Evolutionary conservation across 768 basidiomycete species (phyloP).

Genomic region (Daedaleopsis nitida): DNA sequence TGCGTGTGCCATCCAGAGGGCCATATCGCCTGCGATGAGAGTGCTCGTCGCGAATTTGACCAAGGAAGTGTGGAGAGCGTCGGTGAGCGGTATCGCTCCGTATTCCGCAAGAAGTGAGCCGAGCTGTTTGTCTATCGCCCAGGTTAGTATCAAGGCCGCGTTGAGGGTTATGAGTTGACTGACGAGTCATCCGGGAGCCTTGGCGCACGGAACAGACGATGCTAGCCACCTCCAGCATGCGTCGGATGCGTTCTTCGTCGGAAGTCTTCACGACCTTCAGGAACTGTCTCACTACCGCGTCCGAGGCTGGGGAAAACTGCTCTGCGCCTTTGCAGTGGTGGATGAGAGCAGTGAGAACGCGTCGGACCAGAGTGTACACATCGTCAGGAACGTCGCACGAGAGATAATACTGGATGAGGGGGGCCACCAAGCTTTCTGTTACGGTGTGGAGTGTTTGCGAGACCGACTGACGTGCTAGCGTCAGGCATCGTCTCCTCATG

Average conservation of each 20-base stretch:
- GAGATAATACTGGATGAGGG: constrained; percentile 60
- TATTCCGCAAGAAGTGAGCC: constrained; percentile 37
- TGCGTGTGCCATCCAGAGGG: constrained; percentile 43
- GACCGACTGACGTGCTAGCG: constrained; percentile 50
- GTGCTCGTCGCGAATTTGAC: constrained; percentile 37
- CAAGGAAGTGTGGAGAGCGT: constrained; percentile 33
- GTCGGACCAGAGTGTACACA: constrained; percentile 61
- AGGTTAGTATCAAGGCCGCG: background rate
- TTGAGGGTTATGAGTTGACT: constrained; percentile 26
- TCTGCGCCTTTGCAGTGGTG: constrained; percentile 80
- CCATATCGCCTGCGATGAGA: constrained; percentile 45
- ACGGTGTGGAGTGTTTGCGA: constrained; percentile 82
- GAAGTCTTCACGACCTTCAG: constrained; percentile 17
- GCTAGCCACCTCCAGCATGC: constrained; percentile 57
- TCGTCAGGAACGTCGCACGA: constrained; percentile 38
- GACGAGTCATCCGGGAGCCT: constrained; percentile 69
- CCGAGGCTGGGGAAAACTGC: constrained; percentile 59
- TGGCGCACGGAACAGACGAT: constrained; percentile 65
- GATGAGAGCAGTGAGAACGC: constrained; percentile 75
- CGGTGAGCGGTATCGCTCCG: constrained; percentile 29
- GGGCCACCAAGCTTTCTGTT: constrained; percentile 59
- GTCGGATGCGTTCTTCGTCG: constrained; percentile 43
- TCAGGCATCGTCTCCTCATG: background rate
- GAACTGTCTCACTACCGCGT: constrained; percentile 51
- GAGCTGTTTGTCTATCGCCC: constrained; percentile 38